Evolutionary conservation across 2,329 filamentous ascomycete species (phyloP), one percentile per base, ranked within the genome.

Genomic region (Apiospora rasikravindrae): DNA sequence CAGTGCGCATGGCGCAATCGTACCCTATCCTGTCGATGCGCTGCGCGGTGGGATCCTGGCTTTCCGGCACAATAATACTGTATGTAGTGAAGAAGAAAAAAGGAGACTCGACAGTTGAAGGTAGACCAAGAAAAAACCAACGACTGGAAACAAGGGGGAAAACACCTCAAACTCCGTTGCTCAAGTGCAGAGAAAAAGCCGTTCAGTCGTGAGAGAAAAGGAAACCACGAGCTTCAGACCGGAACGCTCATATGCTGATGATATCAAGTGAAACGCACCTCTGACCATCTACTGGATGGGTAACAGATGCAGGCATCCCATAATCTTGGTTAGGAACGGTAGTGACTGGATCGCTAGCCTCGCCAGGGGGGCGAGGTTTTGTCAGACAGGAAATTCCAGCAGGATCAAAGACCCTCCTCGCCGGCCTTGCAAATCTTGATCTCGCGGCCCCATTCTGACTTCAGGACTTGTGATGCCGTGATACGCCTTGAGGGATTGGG

Each of bases 381-480:
- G 57, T 24, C 57, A 37, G 4, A 40, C 57, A 37, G 4, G 33
- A 13, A 8, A 14, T 40, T 40, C 22, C 11, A n/a, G 29, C 33
- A n/a, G 37, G 14, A 71, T 76, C 88, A 98, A 78, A 97, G 92
- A 72, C 96, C 96, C 87, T 98, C 95, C 84, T 98, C 94, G 77
- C 96, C 96, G 73, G 96, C 96, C 84, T 95, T 96, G 86, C 96
- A 99, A 72, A 98, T 89, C 84, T 95, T 97, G 83, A 98, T 98
- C 83, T 98, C 96, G 77, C 96, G 94, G 77, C 96, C 95, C 96
- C 96, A 99, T 86, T 99, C 96, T 5, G 96, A 98, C 84, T 98
- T 98, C 79, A 99, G 90, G 72, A 98, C 94, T 84, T 99, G 96
- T 53, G 95, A 96, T 72, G 96, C 96, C 42, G 95, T 98, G 81